Conservation (phyloP, 352 stramenopile species). For the Pythium folliculosum region DNA sequence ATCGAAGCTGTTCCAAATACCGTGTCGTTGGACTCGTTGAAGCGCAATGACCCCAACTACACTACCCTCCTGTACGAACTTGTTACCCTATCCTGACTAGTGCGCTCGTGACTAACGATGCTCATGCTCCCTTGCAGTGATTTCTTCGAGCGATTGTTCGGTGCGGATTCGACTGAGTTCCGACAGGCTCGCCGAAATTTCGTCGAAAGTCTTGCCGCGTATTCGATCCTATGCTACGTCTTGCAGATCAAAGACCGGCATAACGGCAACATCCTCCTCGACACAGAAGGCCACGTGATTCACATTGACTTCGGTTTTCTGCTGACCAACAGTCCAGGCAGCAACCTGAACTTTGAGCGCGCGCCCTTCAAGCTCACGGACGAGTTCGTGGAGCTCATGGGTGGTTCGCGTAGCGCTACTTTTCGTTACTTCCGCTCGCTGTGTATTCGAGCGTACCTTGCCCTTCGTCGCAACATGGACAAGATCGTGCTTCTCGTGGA, state of each 20-base stretch:
- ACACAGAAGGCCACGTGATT: conserved; percentile 96
- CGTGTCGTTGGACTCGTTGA: conserved; percentile 97
- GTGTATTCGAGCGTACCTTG: conserved; percentile 95
- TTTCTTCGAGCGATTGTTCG: conserved; percentile 94
- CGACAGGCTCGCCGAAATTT: conserved; percentile 87
- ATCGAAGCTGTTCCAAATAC: conserved; percentile 97
- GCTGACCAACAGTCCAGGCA: conserved; percentile 93
- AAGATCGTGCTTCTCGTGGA: conserved; percentile 96
- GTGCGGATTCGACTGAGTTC: conserved; percentile 75
- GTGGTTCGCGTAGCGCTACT: conserved; percentile 87
- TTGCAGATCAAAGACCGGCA: conserved; percentile 99
- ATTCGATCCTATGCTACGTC: conserved; percentile 98
- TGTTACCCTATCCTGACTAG: conserved; percentile 14
- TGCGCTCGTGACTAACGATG: conserved; percentile 54
- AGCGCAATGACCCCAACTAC: conserved; percentile 86
- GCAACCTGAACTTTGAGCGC: conserved; percentile 96
- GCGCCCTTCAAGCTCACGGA: conserved; percentile 97
- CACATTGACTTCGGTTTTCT: conserved; percentile 99
- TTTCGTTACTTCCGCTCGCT: conserved; percentile 96
- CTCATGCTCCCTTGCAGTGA: conserved; percentile 73
- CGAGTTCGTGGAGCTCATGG: conserved; percentile 96
- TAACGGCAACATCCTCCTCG: conserved; percentile 99
- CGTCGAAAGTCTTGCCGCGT: conserved; percentile 93
- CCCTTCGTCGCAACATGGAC: conserved; percentile 92
- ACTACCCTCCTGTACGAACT: conserved; percentile 89